These are phyloP conservation scores for Neofusicoccum umdonicola DNA, from an alignment of 2,329 filamentous ascomycete genomes.

Conservation along the genomic window DNA sequence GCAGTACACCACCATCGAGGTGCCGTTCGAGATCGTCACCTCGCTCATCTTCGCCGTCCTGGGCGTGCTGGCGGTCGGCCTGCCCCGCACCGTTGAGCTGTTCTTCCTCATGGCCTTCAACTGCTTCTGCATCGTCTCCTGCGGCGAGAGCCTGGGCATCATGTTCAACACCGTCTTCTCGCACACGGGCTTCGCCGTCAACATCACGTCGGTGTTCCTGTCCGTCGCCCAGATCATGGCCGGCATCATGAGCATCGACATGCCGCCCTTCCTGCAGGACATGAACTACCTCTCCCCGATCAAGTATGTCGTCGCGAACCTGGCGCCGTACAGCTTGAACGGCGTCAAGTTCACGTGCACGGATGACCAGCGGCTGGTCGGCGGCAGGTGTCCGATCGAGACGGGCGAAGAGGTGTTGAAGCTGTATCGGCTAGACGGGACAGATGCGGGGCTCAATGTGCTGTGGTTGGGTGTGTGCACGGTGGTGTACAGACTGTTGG, in stretches of 20 bases:
- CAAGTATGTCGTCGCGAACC: constrained; percentile 65
- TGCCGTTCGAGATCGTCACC: constrained; percentile 68
- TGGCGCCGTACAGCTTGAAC: constrained; percentile 64
- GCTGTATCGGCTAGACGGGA: constrained; percentile 62
- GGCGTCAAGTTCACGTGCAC: constrained; percentile 64
- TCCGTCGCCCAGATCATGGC: constrained; percentile 70
- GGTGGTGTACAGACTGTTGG: constrained; percentile 64
- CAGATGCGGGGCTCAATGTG: constrained; percentile 60
- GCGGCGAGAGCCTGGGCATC: constrained; percentile 73
- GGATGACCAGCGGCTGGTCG: constrained; percentile 56
- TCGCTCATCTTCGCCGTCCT: constrained; percentile 65
- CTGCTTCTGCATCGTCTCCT: constrained; percentile 70
- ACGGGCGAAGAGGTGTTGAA: constrained; percentile 66
- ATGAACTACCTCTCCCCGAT: constrained; percentile 72
- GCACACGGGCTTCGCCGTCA: constrained; percentile 75
- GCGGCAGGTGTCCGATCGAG: constrained; percentile 63
- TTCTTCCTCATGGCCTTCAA: constrained; percentile 68
- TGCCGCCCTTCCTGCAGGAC: constrained; percentile 63
- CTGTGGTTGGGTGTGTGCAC: constrained; percentile 62
- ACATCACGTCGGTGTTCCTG: constrained; percentile 67
- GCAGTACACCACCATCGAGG: constrained; percentile 67
- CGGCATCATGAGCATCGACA: constrained; percentile 67
- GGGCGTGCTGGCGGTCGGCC: constrained; percentile 61
- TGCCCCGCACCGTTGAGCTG: constrained; percentile 61
- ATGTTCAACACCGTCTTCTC: constrained; percentile 75